phyloP scores from a whole-genome alignment of 345 rosid species.

The Hypericum androsaemum region DNA sequence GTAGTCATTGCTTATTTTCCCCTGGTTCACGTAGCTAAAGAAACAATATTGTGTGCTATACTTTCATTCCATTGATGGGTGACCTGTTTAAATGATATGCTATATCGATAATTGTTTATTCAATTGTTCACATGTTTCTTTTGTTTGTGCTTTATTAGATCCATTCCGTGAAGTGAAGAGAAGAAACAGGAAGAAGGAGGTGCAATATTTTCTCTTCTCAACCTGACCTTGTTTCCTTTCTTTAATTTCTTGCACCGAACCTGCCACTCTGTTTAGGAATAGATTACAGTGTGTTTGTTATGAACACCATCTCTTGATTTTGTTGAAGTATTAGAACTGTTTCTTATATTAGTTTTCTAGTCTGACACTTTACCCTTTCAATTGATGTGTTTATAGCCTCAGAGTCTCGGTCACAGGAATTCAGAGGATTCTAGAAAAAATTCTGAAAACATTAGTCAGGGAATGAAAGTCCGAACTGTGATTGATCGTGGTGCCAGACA shows the following conservation, averaged over 20 bases:
- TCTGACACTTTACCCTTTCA: constrained; percentile 15
- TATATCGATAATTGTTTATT: background rate
- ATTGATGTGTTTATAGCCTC: constrained; percentile 22
- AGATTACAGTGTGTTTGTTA: no score
- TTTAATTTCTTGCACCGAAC: background rate
- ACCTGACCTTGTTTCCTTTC: background rate
- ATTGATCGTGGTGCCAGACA: constrained; percentile 33
- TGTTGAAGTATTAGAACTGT: no score
- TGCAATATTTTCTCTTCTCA: constrained; percentile 10
- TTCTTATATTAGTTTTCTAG: no score
- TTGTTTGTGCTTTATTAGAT: constrained; percentile 34
- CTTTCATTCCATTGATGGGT: no score
- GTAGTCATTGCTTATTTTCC: no score
- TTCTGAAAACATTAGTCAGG: constrained; percentile 27
- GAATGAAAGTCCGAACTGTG: constrained; percentile 19
- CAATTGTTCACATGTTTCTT: constrained; percentile 4
- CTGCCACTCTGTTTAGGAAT: no score
- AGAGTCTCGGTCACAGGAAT: constrained; percentile 33
- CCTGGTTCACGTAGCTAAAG: no score
- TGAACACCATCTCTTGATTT: no score
- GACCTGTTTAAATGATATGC: no score
- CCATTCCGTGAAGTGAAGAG: constrained; percentile 79
- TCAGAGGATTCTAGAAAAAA: constrained; percentile 30
- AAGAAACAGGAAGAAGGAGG: constrained; percentile 78
- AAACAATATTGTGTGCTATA: no score